Evolutionary conservation across 116 monocot genomes (phyloP).

Genomic region (Trichopus zeylanicus): DNA sequence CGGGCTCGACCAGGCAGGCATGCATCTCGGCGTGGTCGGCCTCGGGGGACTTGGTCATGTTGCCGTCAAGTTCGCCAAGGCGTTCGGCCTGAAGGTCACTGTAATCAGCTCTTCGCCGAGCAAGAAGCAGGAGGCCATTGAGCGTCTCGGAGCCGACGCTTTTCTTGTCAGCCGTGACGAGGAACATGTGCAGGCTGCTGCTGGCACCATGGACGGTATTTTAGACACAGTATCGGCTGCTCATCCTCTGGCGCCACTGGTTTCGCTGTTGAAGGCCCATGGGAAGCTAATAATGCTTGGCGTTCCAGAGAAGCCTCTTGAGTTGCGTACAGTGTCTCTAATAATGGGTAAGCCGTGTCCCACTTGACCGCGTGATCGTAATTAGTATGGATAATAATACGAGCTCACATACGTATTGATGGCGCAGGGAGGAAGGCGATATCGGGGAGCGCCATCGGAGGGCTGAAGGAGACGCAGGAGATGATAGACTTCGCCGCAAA

Average conservation of each 20-base stretch:
- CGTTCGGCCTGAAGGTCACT: slow-evolving; percentile 8
- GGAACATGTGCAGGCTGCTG: not conserved
- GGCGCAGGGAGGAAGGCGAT: slow-evolving; percentile 7
- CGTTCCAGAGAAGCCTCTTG: not conserved
- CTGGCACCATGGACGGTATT: not conserved
- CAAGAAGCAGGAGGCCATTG: slow-evolving; percentile 11
- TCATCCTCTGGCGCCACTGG: not conserved
- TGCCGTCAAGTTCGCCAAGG: slow-evolving; percentile 11
- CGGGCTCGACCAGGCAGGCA: slow-evolving; percentile 1
- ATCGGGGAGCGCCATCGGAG: not conserved
- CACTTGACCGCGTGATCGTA: no score
- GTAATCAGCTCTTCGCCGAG: slow-evolving; percentile 12
- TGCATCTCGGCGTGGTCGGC: slow-evolving; percentile 5
- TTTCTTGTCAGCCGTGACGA: slow-evolving; percentile 6
- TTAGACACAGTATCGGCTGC: not conserved
- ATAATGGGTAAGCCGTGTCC: not conserved
- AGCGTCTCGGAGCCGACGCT: slow-evolving; percentile 8
- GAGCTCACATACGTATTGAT: no score
- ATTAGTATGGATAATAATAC: no score
- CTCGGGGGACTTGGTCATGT: slow-evolving; percentile 13
- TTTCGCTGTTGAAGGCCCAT: not conserved
- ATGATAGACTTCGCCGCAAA: slow-evolving; percentile 6
- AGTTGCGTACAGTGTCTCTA: not conserved
- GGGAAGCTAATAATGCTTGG: not conserved
- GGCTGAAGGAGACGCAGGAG: slow-evolving; percentile 4